phyloP scores from a whole-genome alignment of 2,329 filamentous ascomycete species.

The Graphium sp. region DNA sequence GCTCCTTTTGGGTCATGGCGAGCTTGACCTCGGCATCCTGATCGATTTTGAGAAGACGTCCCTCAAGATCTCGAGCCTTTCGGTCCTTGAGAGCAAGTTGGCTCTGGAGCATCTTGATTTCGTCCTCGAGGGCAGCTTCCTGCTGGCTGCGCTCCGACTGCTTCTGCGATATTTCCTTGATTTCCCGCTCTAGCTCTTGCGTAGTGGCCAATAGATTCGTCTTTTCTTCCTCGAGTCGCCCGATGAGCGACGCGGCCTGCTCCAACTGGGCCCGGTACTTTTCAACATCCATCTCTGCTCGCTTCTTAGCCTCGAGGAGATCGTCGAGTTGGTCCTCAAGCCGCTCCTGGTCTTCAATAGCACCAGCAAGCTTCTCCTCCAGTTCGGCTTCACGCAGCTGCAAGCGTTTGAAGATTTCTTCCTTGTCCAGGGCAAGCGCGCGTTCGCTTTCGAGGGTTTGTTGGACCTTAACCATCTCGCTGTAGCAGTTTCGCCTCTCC shows the following conservation, averaged over 20 bases:
- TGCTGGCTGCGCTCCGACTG: conserved; percentile 60
- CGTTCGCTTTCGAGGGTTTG: conserved; percentile 92
- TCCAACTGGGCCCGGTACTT: conserved; percentile 68
- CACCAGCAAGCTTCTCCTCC: conserved; percentile 80
- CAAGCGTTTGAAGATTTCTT: conserved; percentile 96
- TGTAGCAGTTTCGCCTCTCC: conserved; percentile 71
- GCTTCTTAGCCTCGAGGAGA: conserved; percentile 76
- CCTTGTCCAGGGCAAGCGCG: conserved; percentile 90
- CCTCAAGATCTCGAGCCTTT: conserved; percentile 76
- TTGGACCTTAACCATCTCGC: conserved; percentile 77
- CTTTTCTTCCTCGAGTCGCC: conserved; percentile 75
- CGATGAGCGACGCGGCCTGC: conserved; percentile 77
- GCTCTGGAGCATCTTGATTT: conserved; percentile 82
- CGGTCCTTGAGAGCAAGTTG: conserved; percentile 79
- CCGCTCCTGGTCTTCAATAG: conserved; percentile 84
- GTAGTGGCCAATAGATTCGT: conserved; percentile 52
- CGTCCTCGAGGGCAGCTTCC: conserved; percentile 61
- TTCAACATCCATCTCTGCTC: conserved; percentile 70
- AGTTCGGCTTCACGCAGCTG: conserved; percentile 84
- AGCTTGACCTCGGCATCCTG: conserved; percentile 83
- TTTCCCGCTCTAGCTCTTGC: conserved; percentile 49
- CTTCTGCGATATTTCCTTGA: conserved; percentile 52
- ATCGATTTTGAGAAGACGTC: conserved; percentile 66
- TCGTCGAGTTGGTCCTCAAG: conserved; percentile 88
- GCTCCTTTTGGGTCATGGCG: conserved; percentile 59